Evolutionary conservation across 345 rosid genomes (phyloP), one percentile per base, ranked within the genome.

Genomic region (Eucalyptus coolabah): DNA sequence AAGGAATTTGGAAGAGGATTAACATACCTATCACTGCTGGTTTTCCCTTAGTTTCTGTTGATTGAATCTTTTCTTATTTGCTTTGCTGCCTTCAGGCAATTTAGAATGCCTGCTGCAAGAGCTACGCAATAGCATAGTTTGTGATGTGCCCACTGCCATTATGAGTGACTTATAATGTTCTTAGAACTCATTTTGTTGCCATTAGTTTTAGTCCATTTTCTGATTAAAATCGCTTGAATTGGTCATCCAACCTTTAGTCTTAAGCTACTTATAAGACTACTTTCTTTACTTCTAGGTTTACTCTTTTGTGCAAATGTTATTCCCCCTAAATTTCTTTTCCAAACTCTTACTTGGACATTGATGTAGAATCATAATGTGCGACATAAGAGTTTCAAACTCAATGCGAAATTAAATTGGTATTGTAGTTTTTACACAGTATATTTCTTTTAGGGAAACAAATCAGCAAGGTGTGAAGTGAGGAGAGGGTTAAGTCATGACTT

Each of bases 1-100:
- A 93, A 94, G 89, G 97, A 96, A 98, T 92, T 94, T 98, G 26
- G 99, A 97, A 95, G 99, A 98, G 92, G 98, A 97, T 88, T 98
- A 89, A 88, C 77, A 30, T 72, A 34, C 15, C 44, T 72, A n/a
- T 60, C 17, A 30, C 7, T 45, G 30, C 56, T 42, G 42, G 26
- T 40, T 26, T 77, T 24, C 7, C 86, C 54, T 69, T 56, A 17
- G 26, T 72, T 37, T 72, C 45, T 32, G 12, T 83, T 30, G 9
- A 77, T 49, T 67, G 34, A 50, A 88, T 28, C 40, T 49, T 67
- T 63, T 42, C 47, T 86, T 44, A 34, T 45, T 32, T 88, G 53
- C 26, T 67, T 51, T 28, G 47, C 86, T 6, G 44, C 26, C 34
- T 21, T 63, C 86, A 50, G 32, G 81, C 65, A 65, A 32, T 86